A percentile compares a stretch with the other conserved stretches of the same genome.
phyloP scores from a whole-genome alignment of 2,329 filamentous ascomycete species.

The Scedosporium apiospermum region DNA sequence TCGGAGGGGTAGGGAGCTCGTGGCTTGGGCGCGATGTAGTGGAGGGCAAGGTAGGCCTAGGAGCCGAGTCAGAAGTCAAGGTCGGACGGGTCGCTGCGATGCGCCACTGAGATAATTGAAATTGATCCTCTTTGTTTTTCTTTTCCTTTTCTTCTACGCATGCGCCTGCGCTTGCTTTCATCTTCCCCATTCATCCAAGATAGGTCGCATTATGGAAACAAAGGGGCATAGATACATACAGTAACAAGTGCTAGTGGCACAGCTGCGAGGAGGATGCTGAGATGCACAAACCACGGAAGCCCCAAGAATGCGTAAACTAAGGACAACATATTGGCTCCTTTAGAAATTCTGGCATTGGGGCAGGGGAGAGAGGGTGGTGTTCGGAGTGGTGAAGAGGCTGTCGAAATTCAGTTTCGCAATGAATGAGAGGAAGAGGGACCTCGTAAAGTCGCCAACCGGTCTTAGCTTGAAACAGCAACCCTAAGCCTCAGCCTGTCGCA shows the following conservation, averaged over 20 bases:
- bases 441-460: not conserved
- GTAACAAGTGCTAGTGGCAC: not conserved
- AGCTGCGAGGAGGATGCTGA: not conserved
- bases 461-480: conserved; percentile 10
- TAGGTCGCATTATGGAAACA: not conserved
- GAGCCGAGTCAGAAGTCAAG: not conserved
- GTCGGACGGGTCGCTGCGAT: not conserved
- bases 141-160: no score
- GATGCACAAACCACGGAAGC: conserved; percentile 3
- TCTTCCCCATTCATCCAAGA: not conserved
- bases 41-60: conserved; percentile 40
- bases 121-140: not conserved
- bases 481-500: not conserved
- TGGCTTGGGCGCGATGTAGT: conserved; percentile 70
- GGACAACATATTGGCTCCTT: not conserved
- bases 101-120: not conserved
- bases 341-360: not conserved
- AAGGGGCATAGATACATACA: not conserved
- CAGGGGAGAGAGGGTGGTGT: not conserved
- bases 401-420: not conserved
- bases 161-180: not conserved
- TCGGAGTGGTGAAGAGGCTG: not conserved
- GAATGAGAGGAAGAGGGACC: not conserved
- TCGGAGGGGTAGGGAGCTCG: conserved; percentile 66
- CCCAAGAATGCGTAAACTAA: not conserved